These are phyloP conservation scores for Phialophora verrucosa DNA, from an alignment of 2,329 filamentous ascomycete genomes.

Conservation along the genomic window DNA sequence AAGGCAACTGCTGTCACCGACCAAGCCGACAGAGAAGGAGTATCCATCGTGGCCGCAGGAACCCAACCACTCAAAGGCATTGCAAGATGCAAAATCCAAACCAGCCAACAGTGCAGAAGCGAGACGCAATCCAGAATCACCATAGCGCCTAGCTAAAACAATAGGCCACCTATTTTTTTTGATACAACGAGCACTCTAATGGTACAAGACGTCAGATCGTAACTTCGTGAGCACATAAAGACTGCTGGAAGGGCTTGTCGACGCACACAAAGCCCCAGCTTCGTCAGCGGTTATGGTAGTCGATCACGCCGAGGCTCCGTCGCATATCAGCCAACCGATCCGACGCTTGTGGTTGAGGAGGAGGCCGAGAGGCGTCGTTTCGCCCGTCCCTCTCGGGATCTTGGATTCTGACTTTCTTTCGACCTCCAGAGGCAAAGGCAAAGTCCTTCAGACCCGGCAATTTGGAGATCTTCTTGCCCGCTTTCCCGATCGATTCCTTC, in stretches of 20 bases:
- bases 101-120: neutral
- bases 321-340: conserved; percentile 34
- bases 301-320: conserved; percentile 31
- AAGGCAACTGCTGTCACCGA: neutral
- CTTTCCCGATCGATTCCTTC: conserved; percentile 22
- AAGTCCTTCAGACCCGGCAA: conserved; percentile 33
- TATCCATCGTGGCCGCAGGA: neutral
- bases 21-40: conserved; percentile 1
- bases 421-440: conserved; percentile 10
- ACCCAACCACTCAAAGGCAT: neutral
- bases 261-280: neutral
- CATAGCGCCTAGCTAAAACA: neutral
- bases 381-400: conserved; percentile 9
- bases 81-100: neutral
- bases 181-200: neutral
- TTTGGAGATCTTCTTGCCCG: conserved; percentile 29
- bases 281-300: conserved; percentile 8
- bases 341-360: conserved; percentile 13
- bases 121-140: neutral
- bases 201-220: conserved; percentile 25
- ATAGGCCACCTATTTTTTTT: neutral
- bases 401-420: conserved; percentile 20
- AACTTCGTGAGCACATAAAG: conserved; percentile 17
- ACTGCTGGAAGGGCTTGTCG: neutral
- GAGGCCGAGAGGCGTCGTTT: conserved; percentile 8